phyloP scores from a whole-genome alignment of 257 asterid species.

The Verbena officinalis region DNA sequence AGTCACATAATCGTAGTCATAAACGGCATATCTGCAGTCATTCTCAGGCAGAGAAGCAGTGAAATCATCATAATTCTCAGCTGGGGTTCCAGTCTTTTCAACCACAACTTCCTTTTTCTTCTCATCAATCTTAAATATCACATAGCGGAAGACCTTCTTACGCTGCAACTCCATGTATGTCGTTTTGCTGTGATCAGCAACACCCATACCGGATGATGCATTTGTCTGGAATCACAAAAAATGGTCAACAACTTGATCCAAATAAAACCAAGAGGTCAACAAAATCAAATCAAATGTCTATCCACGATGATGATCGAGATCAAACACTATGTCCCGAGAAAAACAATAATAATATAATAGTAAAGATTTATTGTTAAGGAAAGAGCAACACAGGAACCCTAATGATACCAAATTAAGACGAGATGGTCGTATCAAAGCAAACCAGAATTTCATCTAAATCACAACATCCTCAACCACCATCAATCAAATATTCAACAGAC shows the following conservation, averaged over 20 bases:
- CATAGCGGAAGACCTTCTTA: conserved; percentile 60
- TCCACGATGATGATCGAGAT: conserved; percentile 6
- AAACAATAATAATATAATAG: not conserved
- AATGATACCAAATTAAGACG: not conserved
- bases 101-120: conserved; percentile 67
- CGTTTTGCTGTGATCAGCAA: conserved; percentile 64
- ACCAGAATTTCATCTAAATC: not conserved
- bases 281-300: not conserved
- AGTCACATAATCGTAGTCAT: conserved; percentile 65
- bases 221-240: conserved; percentile 42
- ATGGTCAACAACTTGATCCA: conserved; percentile 1
- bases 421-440: not conserved
- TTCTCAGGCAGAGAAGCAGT: conserved; percentile 58
- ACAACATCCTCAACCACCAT: conserved; percentile 17
- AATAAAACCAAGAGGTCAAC: not conserved
- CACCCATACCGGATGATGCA: conserved; percentile 69
- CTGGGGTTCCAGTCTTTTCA: conserved; percentile 67
- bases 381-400: not conserved
- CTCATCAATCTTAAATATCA: conserved; percentile 66
- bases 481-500: not conserved
- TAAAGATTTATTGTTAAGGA: no score
- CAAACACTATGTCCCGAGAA: not conserved
- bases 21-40: conserved; percentile 73
- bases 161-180: conserved; percentile 61
- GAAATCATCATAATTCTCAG: conserved; percentile 64